Conservation (phyloP, 805 yeast species). For the Candida loeiensis region DNA sequence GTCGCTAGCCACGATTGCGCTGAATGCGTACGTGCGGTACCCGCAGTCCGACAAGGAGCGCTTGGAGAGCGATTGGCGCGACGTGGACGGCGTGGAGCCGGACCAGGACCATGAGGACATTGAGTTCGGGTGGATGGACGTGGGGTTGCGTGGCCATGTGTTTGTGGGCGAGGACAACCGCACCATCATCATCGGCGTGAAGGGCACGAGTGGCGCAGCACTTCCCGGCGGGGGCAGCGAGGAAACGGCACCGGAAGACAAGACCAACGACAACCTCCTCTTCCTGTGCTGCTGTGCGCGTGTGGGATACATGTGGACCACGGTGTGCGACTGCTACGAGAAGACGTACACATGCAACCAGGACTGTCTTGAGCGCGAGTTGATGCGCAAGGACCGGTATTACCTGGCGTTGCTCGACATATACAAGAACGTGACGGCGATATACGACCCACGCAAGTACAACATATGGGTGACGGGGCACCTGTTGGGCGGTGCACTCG, state of each 20-base stretch:
- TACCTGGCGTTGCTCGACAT: slow-evolving; percentile 76
- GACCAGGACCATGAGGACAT: slow-evolving; percentile 52
- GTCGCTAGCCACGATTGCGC: slow-evolving; percentile 76
- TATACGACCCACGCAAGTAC: slow-evolving; percentile 61
- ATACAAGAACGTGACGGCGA: slow-evolving; percentile 61
- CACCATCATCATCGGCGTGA: slow-evolving; percentile 73
- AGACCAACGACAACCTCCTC: slow-evolving; percentile 78
- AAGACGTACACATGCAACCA: slow-evolving; percentile 85
- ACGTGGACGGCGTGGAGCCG: slow-evolving; percentile 55
- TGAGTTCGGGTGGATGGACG: slow-evolving; percentile 82
- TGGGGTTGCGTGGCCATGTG: slow-evolving; percentile 88
- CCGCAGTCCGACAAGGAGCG: slow-evolving; percentile 54
- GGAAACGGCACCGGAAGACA: slow-evolving; percentile 79
- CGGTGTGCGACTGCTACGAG: slow-evolving; percentile 91
- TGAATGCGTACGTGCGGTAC: slow-evolving; percentile 81
- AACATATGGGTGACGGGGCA: slow-evolving; percentile 93
- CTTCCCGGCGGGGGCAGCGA: slow-evolving; percentile 45
- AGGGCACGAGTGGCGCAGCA: slow-evolving; percentile 88
- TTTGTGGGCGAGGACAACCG: slow-evolving; percentile 58
- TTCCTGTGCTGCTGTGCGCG: slow-evolving; percentile 97
- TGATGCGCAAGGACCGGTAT: slow-evolving; percentile 72
- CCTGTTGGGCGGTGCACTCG: slow-evolving; percentile 87
- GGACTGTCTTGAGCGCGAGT: slow-evolving; percentile 74
- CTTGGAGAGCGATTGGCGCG: slow-evolving; percentile 77
- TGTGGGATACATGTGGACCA: slow-evolving; percentile 84